phyloP scores from a whole-genome alignment of 768 basidiomycete genomes.

The Boletus sp. region DNA sequence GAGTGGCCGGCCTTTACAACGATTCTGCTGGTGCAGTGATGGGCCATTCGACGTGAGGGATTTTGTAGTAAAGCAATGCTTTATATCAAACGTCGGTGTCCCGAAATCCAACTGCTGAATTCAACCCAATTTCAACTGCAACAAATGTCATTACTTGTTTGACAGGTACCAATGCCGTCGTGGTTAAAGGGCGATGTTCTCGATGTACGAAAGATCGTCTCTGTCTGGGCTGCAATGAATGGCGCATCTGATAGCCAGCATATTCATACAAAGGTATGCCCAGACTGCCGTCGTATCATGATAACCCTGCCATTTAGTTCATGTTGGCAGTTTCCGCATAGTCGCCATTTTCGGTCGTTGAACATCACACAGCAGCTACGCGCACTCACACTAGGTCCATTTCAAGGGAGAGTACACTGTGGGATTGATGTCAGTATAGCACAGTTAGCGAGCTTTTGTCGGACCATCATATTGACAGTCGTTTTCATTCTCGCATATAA shows the following conservation, averaged over 20 bases:
- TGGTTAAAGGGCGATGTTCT: slow-evolving; percentile 75
- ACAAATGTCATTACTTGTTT: slow-evolving; percentile 10
- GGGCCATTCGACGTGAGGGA: slow-evolving; percentile 82
- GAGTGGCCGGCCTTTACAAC: slow-evolving; percentile 53
- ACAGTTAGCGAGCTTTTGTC: neutral
- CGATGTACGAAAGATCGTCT: slow-evolving; percentile 66
- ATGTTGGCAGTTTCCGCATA: slow-evolving; percentile 14
- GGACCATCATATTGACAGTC: slow-evolving; percentile 1
- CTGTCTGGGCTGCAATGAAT: slow-evolving; percentile 35
- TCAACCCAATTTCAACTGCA: slow-evolving; percentile 4
- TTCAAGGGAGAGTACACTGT: slow-evolving; percentile 81
- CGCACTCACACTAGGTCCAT: slow-evolving; percentile 66
- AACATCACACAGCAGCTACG: slow-evolving; percentile 76
- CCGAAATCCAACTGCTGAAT: slow-evolving; percentile 2
- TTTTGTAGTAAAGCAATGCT: slow-evolving; percentile 87
- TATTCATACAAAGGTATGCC: slow-evolving; percentile 16
- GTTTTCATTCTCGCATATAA: slow-evolving; percentile 2
- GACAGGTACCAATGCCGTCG: slow-evolving; percentile 60
- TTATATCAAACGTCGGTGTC: slow-evolving; percentile 68
- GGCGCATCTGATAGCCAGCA: slow-evolving; percentile 6
- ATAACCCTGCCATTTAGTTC: neutral
- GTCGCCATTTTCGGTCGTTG: slow-evolving; percentile 34
- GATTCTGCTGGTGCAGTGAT: slow-evolving; percentile 81
- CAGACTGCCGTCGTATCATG: neutral
- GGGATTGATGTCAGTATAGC: slow-evolving; percentile 79